A percentile compares a stretch with the other conserved stretches of the same genome.
These are phyloP conservation scores for Lentinula edodes DNA, from an alignment of 768 basidiomycete genomes.

Conservation along the genomic window DNA sequence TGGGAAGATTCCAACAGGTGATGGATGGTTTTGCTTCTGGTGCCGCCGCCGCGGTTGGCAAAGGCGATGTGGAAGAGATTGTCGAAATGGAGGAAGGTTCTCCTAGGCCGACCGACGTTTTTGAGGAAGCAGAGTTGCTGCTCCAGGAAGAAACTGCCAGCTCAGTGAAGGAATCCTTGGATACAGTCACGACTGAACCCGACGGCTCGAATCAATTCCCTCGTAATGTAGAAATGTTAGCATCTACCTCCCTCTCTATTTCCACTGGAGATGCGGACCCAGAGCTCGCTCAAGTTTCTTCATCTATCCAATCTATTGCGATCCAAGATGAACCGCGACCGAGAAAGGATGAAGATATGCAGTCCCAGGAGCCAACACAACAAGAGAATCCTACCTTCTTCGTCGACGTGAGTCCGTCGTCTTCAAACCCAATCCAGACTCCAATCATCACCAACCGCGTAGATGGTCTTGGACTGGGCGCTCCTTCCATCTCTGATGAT, in stretches of 20 bases:
- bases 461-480: neutral
- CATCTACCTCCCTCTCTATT: neutral
- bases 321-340: conserved; percentile 5
- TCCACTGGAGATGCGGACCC: neutral
- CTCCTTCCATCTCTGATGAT: conserved; percentile 19
- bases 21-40: conserved; percentile 24
- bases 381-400: conserved; percentile 20
- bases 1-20: conserved; percentile 39
- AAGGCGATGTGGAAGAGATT: too few species aligned
- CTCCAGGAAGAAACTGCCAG: neutral
- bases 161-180: neutral
- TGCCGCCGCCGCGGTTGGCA: neutral
- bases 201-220: neutral
- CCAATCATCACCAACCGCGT: neutral
- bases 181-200: neutral
- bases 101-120: too few species aligned
- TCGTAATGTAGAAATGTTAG: neutral
- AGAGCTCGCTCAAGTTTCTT: neutral
- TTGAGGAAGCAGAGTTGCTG: neutral
- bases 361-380: neutral
- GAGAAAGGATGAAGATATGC: neutral
- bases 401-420: conserved; percentile 35
- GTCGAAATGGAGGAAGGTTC: neutral
- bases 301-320: neutral
- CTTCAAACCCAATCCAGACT: conserved; percentile 9